Evolutionary conservation across 2,329 filamentous ascomycete genomes (phyloP).

Genomic region (Cladophialophora carrionii): DNA sequence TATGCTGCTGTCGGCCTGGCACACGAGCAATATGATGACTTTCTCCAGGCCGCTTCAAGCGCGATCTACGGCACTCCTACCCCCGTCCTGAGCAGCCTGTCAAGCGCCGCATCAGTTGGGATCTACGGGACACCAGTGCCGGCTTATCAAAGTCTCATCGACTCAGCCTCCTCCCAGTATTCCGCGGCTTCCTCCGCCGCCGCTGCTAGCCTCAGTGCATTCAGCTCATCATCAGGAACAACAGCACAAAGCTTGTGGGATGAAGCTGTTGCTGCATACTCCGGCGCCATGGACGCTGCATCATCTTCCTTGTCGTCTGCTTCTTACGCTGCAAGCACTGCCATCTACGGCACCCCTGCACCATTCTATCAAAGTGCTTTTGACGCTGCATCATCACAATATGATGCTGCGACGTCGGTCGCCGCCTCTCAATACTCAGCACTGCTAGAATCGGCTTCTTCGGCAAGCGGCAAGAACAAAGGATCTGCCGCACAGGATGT

Average conservation of each 20-base stretch:
- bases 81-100: slow-evolving; percentile 53
- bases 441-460: slow-evolving; percentile 48
- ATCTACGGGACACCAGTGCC: slow-evolving; percentile 55
- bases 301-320: slow-evolving; percentile 47
- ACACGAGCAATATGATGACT: slow-evolving; percentile 76
- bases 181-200: slow-evolving; percentile 67
- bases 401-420: slow-evolving; percentile 44
- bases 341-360: slow-evolving; percentile 41
- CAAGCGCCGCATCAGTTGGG: slow-evolving; percentile 58
- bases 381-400: slow-evolving; percentile 44
- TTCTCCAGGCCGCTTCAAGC: slow-evolving; percentile 70
- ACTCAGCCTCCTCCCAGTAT: slow-evolving; percentile 56
- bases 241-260: slow-evolving; percentile 47
- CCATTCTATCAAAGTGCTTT: slow-evolving; percentile 45
- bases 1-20: slow-evolving; percentile 78
- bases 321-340: slow-evolving; percentile 41
- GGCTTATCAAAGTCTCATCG: slow-evolving; percentile 50
- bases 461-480: slow-evolving; percentile 41
- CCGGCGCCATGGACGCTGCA: slow-evolving; percentile 50
- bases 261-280: slow-evolving; percentile 52
- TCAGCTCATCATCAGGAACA: slow-evolving; percentile 53
- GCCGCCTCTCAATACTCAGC: slow-evolving; percentile 49
- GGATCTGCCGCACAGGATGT: slow-evolving; percentile 47
- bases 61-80: slow-evolving; percentile 69
- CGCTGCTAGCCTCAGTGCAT: slow-evolving; percentile 58